Evolutionary conservation across 305 asterid species (phyloP).

Genomic region (Solanum hybrid): DNA sequence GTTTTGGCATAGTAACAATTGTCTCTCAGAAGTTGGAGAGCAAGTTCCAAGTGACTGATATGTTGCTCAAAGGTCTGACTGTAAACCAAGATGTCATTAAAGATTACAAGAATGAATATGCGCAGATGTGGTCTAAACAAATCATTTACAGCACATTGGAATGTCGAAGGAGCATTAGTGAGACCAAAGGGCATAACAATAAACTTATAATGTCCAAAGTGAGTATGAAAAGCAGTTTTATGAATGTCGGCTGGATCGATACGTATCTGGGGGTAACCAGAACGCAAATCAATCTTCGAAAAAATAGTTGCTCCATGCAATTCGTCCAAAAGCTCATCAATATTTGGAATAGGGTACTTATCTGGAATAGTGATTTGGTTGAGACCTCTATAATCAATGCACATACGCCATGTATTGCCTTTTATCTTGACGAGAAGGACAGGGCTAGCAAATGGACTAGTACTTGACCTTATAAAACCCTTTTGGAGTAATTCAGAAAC

Average conservation of each 20-base stretch:
- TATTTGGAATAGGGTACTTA: neutral
- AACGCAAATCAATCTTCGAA: neutral
- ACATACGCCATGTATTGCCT: neutral
- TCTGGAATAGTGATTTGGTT: neutral
- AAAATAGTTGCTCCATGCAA: neutral
- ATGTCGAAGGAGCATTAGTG: neutral
- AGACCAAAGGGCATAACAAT: neutral
- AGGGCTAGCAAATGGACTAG: neutral
- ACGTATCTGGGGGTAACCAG: neutral
- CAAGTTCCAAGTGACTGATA: neutral
- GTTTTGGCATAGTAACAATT: neutral
- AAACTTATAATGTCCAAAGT: neutral
- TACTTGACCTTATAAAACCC: neutral
- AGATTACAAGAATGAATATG: neutral
- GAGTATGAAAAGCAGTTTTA: neutral
- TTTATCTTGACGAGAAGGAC: neutral
- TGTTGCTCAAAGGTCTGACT: neutral
- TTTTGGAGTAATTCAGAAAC: neutral
- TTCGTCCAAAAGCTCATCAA: neutral
- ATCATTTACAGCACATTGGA: neutral
- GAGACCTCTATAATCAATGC: neutral
- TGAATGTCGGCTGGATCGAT: neutral
- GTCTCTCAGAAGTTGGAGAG: neutral
- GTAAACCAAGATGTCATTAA: too few species aligned
- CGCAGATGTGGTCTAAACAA: neutral